phyloP scores from a whole-genome alignment of 2,329 filamentous ascomycete genomes.

The Paracoccidioides lutzii region DNA sequence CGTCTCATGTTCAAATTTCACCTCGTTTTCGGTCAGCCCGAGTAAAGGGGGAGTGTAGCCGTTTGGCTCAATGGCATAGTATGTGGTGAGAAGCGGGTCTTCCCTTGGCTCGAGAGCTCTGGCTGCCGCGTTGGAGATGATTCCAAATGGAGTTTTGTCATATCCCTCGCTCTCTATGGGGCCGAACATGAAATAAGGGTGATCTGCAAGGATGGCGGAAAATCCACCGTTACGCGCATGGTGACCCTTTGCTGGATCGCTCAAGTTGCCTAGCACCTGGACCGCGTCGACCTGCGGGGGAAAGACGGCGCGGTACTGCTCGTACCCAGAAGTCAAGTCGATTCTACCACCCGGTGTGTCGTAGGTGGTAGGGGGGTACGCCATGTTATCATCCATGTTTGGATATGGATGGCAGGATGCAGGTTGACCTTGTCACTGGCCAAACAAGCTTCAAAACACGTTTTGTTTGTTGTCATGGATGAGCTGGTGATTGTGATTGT shows the following conservation, averaged over 20 bases:
- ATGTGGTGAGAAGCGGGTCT: not conserved
- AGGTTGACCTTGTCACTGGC: not conserved
- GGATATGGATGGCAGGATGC: not conserved
- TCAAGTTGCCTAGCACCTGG: conserved; percentile 2
- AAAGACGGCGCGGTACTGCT: conserved; percentile 6
- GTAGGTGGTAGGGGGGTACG: not conserved
- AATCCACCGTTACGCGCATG: conserved; percentile 5
- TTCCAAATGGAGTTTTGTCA: not conserved
- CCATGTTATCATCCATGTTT: not conserved
- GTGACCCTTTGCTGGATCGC: conserved; percentile 1
- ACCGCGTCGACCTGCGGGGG: conserved; percentile 4
- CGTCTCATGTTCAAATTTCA: conserved; percentile 1
- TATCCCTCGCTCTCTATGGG: not conserved
- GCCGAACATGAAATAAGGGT: conserved; percentile 7
- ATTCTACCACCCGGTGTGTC: conserved; percentile 5
- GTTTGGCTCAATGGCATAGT: conserved; percentile 1
- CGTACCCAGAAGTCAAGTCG: conserved; percentile 5
- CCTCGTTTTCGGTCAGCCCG: conserved; percentile 5
- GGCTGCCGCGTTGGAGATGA: conserved; percentile 4
- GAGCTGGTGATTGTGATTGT: not conserved
- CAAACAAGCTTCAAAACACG: not conserved
- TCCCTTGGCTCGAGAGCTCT: not conserved
- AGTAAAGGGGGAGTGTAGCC: conserved; percentile 5
- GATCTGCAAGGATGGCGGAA: conserved; percentile 3
- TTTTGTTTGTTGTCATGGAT: not conserved